Conservation (phyloP, 148 eudicot genomes). For the Camellia japonica region DNA sequence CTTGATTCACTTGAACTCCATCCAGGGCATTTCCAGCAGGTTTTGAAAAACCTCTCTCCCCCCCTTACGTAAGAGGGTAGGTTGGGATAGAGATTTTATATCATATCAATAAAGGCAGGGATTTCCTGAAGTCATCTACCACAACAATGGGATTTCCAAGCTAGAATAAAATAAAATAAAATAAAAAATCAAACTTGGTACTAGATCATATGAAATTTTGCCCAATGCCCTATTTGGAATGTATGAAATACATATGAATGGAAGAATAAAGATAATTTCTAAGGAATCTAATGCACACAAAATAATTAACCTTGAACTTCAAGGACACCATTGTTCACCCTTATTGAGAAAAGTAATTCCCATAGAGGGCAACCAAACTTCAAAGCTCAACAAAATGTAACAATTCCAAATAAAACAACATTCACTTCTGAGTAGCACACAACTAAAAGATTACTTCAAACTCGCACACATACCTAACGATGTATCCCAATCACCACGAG, state of each 20-base stretch:
- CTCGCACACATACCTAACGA: neutral
- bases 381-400: neutral
- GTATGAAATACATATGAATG: too few species aligned
- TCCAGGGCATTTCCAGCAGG: neutral
- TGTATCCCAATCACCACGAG: constrained; percentile 39
- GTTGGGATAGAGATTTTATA: neutral
- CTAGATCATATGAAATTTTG: too few species aligned
- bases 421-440: neutral
- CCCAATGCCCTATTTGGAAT: too few species aligned
- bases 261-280: too few species aligned
- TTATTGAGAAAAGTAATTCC: neutral
- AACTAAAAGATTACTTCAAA: neutral
- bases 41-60: too few species aligned
- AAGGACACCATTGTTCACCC: neutral
- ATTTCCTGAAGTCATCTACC: too few species aligned
- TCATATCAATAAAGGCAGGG: neutral
- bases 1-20: constrained; percentile 8
- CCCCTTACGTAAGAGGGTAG: too few species aligned
- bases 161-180: too few species aligned
- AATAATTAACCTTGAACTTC: neutral
- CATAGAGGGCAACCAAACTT: neutral
- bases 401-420: neutral
- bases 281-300: neutral
- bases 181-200: too few species aligned
- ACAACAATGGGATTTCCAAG: too few species aligned